Base-by-base conservation (phyloP, 2,329 filamentous ascomycete species). In the Dactylella cylindrospora region DNA sequence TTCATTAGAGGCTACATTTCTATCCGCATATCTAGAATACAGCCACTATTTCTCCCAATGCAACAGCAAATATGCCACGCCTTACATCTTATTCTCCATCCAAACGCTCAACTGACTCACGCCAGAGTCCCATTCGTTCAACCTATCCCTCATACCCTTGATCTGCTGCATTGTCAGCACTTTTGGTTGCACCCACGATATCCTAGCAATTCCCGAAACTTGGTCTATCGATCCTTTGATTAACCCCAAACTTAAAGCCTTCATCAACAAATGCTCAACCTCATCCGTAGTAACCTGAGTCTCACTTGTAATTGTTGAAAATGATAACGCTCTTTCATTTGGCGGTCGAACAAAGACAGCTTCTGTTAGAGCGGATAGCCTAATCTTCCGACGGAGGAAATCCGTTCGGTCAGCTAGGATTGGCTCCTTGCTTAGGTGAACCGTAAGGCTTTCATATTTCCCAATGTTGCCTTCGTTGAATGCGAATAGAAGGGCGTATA, bases 151-250 rank as follows among this genome's bases (percentile, higher is more conserved):
- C 91, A 98, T 96, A 70, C 84, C 88, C 70, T 86, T 88, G 69
- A 98, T 95, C 78, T 97, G 93, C 74, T 83, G 84, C 83, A 90
- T 89, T 73, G 97, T 93, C 67, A 98, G 76, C 25, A 98, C 90
- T 80, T 97, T 97, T 17, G 93, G 93, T 77, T 98, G 93, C 59
- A 98, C 93, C 93, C 93, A 98, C 70, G 91, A 91, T 75, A 98
- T 96, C 72, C 90, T 84, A 35, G 93, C 93, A 67, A 97, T 84
- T 74, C 90, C 85, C 40, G 89, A 89, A 25, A 98, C 93, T 76
- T 98, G 91, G 73, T 98, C 93, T 70, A 98, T 97, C 53, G 87
- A 93, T 38, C 93, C 93, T 68, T 86, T 82, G 68, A 98, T 77
- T 68, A 98, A 78, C 0, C 93, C 93, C 68, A 98, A 75, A 71